Conservation (phyloP, 2,329 filamentous ascomycete species). For the Dothideomycetes sp. region DNA sequence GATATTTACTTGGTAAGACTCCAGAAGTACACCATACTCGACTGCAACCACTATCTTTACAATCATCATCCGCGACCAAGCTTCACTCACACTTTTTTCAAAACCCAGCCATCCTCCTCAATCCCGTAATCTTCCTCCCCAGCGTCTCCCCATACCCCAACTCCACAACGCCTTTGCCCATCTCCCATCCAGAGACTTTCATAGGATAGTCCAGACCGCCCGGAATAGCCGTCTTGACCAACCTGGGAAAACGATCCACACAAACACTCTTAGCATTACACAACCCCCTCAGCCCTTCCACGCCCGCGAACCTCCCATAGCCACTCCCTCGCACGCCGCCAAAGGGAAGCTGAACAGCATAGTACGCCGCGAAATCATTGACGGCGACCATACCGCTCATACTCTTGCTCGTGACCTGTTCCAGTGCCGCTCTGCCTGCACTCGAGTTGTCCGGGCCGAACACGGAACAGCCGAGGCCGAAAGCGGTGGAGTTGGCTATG, state of each 20-base stretch:
- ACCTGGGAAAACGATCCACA: constrained; percentile 52
- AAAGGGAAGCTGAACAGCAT: constrained; percentile 89
- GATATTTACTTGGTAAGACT: too few species aligned
- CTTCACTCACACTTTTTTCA: too few species aligned
- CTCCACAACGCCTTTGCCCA: constrained; percentile 36
- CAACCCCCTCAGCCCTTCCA: constrained; percentile 72
- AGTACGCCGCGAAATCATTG: constrained; percentile 91
- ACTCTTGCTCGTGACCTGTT: constrained; percentile 54
- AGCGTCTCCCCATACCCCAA: constrained; percentile 35
- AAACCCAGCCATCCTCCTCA: constrained; percentile 23
- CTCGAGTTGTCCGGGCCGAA: constrained; percentile 49
- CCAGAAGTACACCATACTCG: too few species aligned
- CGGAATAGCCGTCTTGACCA: constrained; percentile 66
- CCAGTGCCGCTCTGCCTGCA: constrained; percentile 47
- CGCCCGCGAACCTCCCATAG: constrained; percentile 85
- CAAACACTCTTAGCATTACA: constrained; percentile 86
- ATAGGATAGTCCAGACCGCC: constrained; percentile 74
- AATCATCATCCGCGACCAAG: too few species aligned
- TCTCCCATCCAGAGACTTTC: constrained; percentile 25
- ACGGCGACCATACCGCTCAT: constrained; percentile 84
- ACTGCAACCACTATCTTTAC: too few species aligned
- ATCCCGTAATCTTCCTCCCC: constrained; percentile 26
- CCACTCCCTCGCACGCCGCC: constrained; percentile 79
- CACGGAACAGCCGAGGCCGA: constrained; percentile 79
- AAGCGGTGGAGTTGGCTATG: constrained; percentile 74